These are phyloP conservation scores for Fusarium sp. DNA, from an alignment of 2,329 filamentous ascomycete species.

Conservation along the genomic window DNA sequence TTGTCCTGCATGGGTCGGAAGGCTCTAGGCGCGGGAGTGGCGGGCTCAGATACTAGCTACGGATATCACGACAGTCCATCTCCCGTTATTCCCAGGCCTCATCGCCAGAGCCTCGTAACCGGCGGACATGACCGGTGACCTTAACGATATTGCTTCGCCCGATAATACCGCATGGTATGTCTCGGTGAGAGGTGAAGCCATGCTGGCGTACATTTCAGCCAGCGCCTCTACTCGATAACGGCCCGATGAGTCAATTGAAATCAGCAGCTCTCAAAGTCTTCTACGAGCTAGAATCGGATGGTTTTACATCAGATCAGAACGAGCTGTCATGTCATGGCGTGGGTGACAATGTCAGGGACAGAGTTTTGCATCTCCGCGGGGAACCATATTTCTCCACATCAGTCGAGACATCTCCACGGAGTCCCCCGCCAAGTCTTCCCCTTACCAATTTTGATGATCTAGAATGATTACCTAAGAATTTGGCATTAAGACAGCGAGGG, in stretches of 20 bases:
- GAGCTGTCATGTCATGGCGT: slow-evolving; percentile 17
- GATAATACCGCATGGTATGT: neutral
- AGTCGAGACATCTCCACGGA: slow-evolving; percentile 17
- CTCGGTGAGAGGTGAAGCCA: neutral
- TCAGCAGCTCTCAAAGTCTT: neutral
- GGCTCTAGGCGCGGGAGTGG: neutral
- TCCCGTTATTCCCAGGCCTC: neutral
- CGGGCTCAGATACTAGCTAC: neutral
- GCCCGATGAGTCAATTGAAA: neutral
- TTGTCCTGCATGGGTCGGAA: neutral
- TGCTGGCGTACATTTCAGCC: rapidly evolving
- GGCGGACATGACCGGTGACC: too few relatives aligned
- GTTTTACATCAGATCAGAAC: slow-evolving; percentile 5
- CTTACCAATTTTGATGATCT: rapidly evolving
- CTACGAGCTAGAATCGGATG: neutral
- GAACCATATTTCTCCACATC: slow-evolving; percentile 5
- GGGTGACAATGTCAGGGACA: slow-evolving; percentile 4
- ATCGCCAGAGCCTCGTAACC: neutral
- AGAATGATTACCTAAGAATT: neutral
- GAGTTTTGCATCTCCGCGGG: slow-evolving; percentile 8
- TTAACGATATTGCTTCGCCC: neutral
- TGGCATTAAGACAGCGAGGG: neutral
- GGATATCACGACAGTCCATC: too few relatives aligned
- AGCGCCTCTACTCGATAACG: neutral
- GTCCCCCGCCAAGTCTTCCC: neutral